Evolutionary conservation across 192 early-diverging fungal species (phyloP), one percentile per base, ranked within the genome.

Genomic region (Umbelopsis sp.): DNA sequence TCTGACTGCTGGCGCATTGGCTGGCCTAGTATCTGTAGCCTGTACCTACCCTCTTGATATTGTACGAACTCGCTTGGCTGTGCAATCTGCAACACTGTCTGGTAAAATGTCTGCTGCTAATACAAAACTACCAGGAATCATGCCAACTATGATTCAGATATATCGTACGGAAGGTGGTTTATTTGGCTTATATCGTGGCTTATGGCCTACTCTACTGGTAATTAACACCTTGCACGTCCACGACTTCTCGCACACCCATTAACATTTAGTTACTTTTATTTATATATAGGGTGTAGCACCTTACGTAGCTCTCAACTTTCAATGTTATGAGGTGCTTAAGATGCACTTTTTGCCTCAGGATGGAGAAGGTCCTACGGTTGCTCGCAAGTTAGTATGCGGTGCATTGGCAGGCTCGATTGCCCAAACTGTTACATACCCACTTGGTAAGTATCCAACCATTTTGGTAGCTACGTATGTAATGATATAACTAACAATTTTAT

Each of bases 1-100:
- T 50, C 79, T 94, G 51, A 76, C 82, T 14, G 90, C 92, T 24
- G 92, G 92, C 54, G 92, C 91, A 8, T 81, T 90, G 34, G 92
- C 92, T 20, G 92, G 92, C 36, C 81, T 92, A 52, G 87, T 87
- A 8, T 94, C 92, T 22, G 92, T 94, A 3, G 85, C 87, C 14
- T 91, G 87, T 45, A 94, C 91, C 2, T 94, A 94, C 62, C 92
- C 92, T 47, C 78, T 94, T 41, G 92, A 94, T 73, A 89, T 94
- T 69, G 88, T 91, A 47, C 87, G 90, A 41, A 94, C 92, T 11
- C 88, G 92, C 43, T 84, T 94, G 52, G 87, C 89, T 45, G 87
- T 94, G 34, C 89, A 91, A 75, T 90, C 91, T 0, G 92, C 89
- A 4, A 83, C 83, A 1, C 54, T 92, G 50, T 16, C 25, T 16